These are phyloP conservation scores for Exophiala sideris DNA, from an alignment of 2,329 filamentous ascomycete genomes.

Conservation along the genomic window DNA sequence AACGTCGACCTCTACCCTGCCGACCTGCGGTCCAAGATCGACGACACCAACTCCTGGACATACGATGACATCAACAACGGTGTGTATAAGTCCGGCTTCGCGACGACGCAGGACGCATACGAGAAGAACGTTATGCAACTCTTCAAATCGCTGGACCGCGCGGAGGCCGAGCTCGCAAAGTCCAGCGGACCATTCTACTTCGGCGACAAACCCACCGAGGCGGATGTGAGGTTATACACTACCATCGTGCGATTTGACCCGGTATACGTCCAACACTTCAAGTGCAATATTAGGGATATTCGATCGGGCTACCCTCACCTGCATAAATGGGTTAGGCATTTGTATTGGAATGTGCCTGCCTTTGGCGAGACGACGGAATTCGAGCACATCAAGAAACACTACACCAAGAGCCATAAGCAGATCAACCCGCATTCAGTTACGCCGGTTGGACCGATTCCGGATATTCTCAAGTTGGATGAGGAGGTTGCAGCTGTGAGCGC, in stretches of 20 bases:
- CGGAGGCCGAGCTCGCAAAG: conserved; percentile 65
- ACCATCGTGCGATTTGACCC: conserved; percentile 70
- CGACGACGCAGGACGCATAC: conserved; percentile 78
- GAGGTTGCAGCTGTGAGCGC: conserved; percentile 63
- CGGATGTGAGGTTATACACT: conserved; percentile 72
- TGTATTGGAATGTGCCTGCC: conserved; percentile 80
- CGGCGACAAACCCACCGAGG: conserved; percentile 72
- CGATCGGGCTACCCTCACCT: conserved; percentile 76
- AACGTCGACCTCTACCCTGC: conserved; percentile 66
- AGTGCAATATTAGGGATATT: conserved; percentile 82
- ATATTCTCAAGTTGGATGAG: conserved; percentile 73
- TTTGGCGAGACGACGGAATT: conserved; percentile 85
- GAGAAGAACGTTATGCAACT: conserved; percentile 68
- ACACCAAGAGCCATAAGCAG: conserved; percentile 63
- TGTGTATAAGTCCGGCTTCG: conserved; percentile 67
- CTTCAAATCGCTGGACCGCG: conserved; percentile 72
- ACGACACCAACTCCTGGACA: conserved; percentile 75
- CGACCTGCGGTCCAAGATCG: conserved; percentile 64
- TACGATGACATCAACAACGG: conserved; percentile 61
- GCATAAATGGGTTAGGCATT: conserved; percentile 74
- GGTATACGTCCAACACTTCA: conserved; percentile 79
- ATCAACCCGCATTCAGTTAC: conserved; percentile 70
- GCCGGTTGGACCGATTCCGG: conserved; percentile 76
- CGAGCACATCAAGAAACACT: conserved; percentile 87
- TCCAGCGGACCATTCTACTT: conserved; percentile 65